Evolutionary conservation across 352 stramenopile species (phyloP), one percentile per base, ranked within the genome.

Genomic region (Globisporangium mamillatum): DNA sequence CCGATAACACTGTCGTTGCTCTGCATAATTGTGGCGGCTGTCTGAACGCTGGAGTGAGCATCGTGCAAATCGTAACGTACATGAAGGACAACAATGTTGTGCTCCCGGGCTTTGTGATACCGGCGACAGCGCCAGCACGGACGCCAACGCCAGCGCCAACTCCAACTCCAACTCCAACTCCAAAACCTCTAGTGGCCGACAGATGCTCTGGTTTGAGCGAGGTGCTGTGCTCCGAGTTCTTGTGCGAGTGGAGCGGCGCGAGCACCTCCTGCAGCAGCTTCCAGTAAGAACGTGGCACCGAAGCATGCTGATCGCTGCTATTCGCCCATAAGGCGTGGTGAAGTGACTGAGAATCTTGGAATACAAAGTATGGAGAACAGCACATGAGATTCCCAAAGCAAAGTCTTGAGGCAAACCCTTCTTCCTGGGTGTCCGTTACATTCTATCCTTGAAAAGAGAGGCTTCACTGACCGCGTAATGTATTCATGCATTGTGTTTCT

Each of bases 21-120:
- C 74, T 89, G 14, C 81, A 89, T 70, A 76, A 76, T 62, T 89
- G 81, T 55, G 81, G 78, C 25, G 18, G 41, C 41, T 80, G 75
- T 64, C 44, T 64, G 44, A 85, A 82, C 65, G 57, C 66, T 22
- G 75, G 62, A 24, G 63, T 79, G 14, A 74, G 81, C 72, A 69
- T 82, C 14, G 14, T n/a, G 41, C 78, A 74, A 32, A 68, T 65
- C 2, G 34, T 85, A 10, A 69, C 63, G 56, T 70, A 82, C 29
- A 46, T 85, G 53, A 55, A 62, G 38, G 24, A 48, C 41, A 69
- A 80, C 41, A 72, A 64, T 10, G 57, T 81, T 12, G 46, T 78
- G 6, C 41, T 69, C 9, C 73, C 78, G 25, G 48, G 27, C 48
- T n/a, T 29, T 58, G 22, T 14, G 12, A 57, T 16, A 4, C 50